A percentile compares a stretch with the other conserved stretches of the same genome.
Conservation (phyloP, 139 green algal species). For the Coelastrella sp. region DNA sequence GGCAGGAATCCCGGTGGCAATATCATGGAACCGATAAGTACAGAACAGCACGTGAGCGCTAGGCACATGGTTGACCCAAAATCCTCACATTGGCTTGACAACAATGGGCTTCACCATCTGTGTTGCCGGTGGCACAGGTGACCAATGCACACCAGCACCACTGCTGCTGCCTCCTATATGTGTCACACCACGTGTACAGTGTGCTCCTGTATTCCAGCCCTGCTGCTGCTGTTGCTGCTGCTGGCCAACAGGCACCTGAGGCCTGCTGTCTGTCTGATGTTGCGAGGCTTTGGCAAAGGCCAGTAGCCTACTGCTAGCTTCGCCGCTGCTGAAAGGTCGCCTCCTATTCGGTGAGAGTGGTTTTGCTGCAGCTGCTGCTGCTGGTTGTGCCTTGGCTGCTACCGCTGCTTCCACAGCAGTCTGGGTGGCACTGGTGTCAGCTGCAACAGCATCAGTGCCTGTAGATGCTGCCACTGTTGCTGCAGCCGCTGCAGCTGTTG, state of each 20-base stretch:
- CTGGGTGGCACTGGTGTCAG: background rate
- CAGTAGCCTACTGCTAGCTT: constrained; percentile 31
- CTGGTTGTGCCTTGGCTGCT: background rate
- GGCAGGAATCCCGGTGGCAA: no score
- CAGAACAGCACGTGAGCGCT: no score
- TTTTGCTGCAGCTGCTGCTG: background rate
- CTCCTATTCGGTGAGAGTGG: background rate
- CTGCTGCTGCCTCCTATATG: background rate
- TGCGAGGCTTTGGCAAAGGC: background rate
- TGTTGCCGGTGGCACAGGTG: background rate
- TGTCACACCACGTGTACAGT: no score
- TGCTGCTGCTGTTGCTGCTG: constrained; percentile 19
- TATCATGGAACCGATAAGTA: no score
- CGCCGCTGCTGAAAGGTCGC: background rate
- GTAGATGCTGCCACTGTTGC: background rate
- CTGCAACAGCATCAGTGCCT: background rate
- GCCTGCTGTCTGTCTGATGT: background rate
- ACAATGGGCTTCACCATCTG: constrained; percentile 11
- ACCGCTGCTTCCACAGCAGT: background rate
- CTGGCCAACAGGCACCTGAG: background rate
- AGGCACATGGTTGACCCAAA: background rate
- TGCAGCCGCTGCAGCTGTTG: constrained; percentile 6
- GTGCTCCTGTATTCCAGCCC: background rate
- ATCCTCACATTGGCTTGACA: constrained; percentile 22
- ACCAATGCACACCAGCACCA: background rate